phyloP scores from a whole-genome alignment of 176 grass and related monocot genomes.

The Eleusine coracana region DNA sequence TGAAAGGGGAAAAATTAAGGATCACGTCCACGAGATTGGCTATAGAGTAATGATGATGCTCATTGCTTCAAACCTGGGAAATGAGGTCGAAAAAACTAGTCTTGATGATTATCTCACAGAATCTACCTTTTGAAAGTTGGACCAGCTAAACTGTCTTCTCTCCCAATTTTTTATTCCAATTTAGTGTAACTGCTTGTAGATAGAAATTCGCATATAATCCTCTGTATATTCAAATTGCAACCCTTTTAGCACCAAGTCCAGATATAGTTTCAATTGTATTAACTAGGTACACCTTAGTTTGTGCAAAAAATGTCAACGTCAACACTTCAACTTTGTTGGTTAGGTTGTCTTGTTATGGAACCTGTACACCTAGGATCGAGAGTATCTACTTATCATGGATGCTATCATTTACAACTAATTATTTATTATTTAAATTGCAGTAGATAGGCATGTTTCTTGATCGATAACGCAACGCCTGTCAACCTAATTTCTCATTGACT shows the following conservation, averaged over 20 bases:
- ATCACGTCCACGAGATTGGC: slow-evolving; percentile 1
- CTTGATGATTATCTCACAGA: slow-evolving; percentile 12
- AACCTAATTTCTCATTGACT: too few relatives aligned
- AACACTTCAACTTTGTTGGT: neutral
- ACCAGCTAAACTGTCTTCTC: neutral
- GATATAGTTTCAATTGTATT: neutral
- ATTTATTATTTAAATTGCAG: too few relatives aligned
- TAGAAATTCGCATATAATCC: neutral
- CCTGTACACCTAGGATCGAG: too few relatives aligned
- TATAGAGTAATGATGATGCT: slow-evolving; percentile 35
- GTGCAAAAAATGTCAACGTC: neutral
- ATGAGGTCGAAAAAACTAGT: slow-evolving; percentile 21
- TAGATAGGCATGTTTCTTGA: too few relatives aligned
- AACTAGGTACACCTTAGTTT: neutral
- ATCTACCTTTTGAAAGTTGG: neutral
- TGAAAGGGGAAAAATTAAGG: neutral
- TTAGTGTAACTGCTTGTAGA: neutral
- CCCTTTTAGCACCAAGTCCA: neutral
- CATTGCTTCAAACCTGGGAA: slow-evolving; percentile 42
- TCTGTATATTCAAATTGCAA: neutral
- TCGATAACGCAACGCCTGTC: too few relatives aligned
- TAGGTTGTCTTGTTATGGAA: neutral
- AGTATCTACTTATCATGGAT: neutral
- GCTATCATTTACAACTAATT: neutral
- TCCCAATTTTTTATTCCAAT: slow-evolving; percentile 7